These are phyloP conservation scores for Tirmania nivea DNA, from an alignment of 495 filamentous ascomycete genomes.

Conservation along the genomic window DNA sequence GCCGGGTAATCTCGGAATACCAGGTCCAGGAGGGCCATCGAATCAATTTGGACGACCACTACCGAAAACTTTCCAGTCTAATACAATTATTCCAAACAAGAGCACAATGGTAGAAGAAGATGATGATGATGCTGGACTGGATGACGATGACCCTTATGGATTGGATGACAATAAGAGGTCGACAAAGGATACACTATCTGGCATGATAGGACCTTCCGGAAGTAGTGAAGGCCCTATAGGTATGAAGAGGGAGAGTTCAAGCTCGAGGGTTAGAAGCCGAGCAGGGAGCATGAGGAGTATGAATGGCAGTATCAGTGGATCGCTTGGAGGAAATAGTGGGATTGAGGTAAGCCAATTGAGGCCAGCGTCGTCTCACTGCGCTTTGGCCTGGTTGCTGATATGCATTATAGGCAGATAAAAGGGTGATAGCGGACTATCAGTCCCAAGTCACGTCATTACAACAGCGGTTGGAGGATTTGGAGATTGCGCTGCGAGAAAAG, in stretches of 20 bases:
- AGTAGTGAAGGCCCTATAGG: background rate
- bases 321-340: background rate
- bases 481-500: constrained; percentile 34
- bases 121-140: constrained; percentile 41
- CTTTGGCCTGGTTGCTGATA: background rate
- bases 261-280: background rate
- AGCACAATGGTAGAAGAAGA: constrained; percentile 97
- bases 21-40: constrained; percentile 13
- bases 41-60: constrained; percentile 40
- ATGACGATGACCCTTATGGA: constrained; percentile 41
- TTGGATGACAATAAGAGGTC: constrained; percentile 27
- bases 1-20: constrained; percentile 3
- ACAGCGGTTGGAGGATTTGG: constrained; percentile 50
- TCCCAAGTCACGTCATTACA: constrained; percentile 51
- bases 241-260: constrained; percentile 6
- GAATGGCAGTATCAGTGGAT: constrained; percentile 9
- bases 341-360: background rate
- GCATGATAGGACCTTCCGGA: background rate
- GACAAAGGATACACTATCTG: background rate
- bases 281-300: constrained; percentile 10
- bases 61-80: constrained; percentile 82
- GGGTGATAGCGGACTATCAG: constrained; percentile 53
- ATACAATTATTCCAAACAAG: constrained; percentile 91
- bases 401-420: constrained; percentile 37
- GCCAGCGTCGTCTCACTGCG: background rate